phyloP scores from a whole-genome alignment of 2,329 filamentous ascomycete species.

The Cladosporium velox region DNA sequence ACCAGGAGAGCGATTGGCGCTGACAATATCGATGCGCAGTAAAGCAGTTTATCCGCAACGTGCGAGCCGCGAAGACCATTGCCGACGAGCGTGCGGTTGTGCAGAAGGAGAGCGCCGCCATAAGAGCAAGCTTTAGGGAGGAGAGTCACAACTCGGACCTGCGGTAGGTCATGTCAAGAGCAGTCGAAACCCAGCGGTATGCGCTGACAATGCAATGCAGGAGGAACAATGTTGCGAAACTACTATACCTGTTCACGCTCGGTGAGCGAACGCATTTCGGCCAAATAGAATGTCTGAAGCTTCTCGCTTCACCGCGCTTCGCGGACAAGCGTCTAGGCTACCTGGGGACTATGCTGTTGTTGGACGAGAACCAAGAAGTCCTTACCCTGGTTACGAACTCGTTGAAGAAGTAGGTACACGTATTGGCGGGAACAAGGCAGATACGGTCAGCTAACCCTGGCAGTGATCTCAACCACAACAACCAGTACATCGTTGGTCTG shows the following conservation, averaged over 20 bases:
- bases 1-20: background rate
- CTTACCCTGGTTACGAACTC: slow-evolving; percentile 97
- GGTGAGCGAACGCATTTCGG: slow-evolving; percentile 98
- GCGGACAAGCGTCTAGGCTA: slow-evolving; percentile 97
- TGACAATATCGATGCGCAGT: slow-evolving; percentile 56
- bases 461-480: slow-evolving; percentile 93
- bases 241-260: slow-evolving; percentile 96
- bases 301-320: slow-evolving; percentile 93
- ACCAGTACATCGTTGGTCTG: slow-evolving; percentile 97
- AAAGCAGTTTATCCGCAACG: slow-evolving; percentile 99
- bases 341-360: slow-evolving; percentile 88
- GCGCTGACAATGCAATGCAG: slow-evolving; percentile 49
- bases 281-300: slow-evolving; percentile 98
- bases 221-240: slow-evolving; percentile 97
- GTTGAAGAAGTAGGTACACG: slow-evolving; percentile 75
- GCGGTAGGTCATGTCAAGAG: slow-evolving; percentile 59
- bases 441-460: background rate
- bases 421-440: background rate
- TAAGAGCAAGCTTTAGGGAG: slow-evolving; percentile 95
- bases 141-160: slow-evolving; percentile 91
- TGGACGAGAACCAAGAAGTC: slow-evolving; percentile 99
- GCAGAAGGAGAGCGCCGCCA: slow-evolving; percentile 97
- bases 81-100: slow-evolving; percentile 98
- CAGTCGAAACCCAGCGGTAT: slow-evolving; percentile 7
- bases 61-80: slow-evolving; percentile 97